A percentile compares a stretch with the other conserved stretches of the same genome.
Evolutionary conservation across 805 yeast genomes (phyloP).

Genomic region (Nakazawaea ernobii): DNA sequence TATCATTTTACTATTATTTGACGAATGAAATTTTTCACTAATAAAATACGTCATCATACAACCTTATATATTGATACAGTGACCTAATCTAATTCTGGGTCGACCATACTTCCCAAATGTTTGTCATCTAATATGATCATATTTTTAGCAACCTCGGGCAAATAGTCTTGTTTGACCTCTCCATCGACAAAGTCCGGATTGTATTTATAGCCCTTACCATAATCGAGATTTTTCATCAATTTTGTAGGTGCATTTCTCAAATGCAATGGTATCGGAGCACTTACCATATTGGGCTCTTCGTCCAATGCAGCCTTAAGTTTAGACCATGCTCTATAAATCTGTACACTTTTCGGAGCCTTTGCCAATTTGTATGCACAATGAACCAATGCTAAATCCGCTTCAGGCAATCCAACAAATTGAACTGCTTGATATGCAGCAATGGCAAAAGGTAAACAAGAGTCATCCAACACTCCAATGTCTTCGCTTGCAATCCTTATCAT

Average conservation of each 20-base stretch:
- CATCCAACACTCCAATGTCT: constrained; percentile 85
- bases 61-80: too few species aligned
- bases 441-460: constrained; percentile 80
- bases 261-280: constrained; percentile 72
- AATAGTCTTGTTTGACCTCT: constrained; percentile 62
- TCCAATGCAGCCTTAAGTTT: constrained; percentile 53
- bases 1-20: too few species aligned
- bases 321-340: constrained; percentile 76
- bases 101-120: constrained; percentile 47
- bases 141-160: constrained; percentile 57
- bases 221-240: constrained; percentile 85
- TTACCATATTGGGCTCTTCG: constrained; percentile 51
- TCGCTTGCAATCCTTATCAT: constrained; percentile 95
- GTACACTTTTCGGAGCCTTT: constrained; percentile 77
- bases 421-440: constrained; percentile 80
- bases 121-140: constrained; percentile 46
- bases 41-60: too few species aligned
- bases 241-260: constrained; percentile 92
- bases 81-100: constrained; percentile 30
- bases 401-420: constrained; percentile 91
- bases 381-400: constrained; percentile 81
- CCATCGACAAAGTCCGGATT: constrained; percentile 80
- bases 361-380: constrained; percentile 94
- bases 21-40: too few species aligned
- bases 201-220: constrained; percentile 80